Base-by-base conservation (phyloP, 2,329 filamentous ascomycete species). In the Purpureocillium lavendulum region DNA sequence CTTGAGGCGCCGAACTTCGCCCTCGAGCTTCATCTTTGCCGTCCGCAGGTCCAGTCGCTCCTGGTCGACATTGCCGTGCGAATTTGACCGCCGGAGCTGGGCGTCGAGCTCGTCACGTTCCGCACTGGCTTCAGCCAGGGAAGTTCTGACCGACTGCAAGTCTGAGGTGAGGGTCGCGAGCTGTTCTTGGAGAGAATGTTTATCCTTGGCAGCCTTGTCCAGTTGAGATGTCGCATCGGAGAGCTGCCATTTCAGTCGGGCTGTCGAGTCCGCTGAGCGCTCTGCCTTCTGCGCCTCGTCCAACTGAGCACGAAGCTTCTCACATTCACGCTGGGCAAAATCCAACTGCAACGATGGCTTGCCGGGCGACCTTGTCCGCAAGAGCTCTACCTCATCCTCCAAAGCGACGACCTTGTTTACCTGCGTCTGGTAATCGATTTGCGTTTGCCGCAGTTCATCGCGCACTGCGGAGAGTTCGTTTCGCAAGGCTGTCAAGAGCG, bases 321-420 rank as follows among this genome's bases (percentile, higher is more conserved):
- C 55, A 33, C 55, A 51, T 41, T 60, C 57, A 7, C 45, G 39
- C 40, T 41, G 46, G 28, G 46, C 41, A 34, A 41, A 47, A 29
- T 47, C 45, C 47, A 40, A 46, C 34, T 45, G 41, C 9, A 38
- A 42, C 18, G 35, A 43, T 11, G 26, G 35, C 13, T 21, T 30
- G 5, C 30, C 31, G 28, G 30, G 17, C 28, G 39, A 28, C 29
- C 39, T 56, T 26, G 40, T 51, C 55, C 87, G 82, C 12, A 89
- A 62, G 21, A 86, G 75, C 39, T 86, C 80, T n/a, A 87, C 70
- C 55, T 88, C 84, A 47, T 88, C 84, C 54, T 89, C 82, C 15
- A 89, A 58, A 7, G 72, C 71, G 41, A 83, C 75, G 2, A 80
- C 67, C 55, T 80, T 86, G 47, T 84, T 80, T 36, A 69, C 67